Conservation (phyloP, 169 alveolate species). For the Plasmodium relictum region DNA sequence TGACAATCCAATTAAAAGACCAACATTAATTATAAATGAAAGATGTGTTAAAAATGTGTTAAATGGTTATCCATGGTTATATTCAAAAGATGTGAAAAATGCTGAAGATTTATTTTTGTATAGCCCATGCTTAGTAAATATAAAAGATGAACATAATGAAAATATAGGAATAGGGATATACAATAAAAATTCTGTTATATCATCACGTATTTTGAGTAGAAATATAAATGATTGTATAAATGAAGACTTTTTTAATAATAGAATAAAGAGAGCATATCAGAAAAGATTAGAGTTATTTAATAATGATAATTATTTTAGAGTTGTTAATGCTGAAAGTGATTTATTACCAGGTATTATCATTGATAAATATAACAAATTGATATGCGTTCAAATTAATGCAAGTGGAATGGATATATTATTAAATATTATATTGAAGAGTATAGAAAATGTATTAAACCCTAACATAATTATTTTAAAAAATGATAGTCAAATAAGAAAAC, state of each 20-base stretch:
- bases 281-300: slow-evolving; percentile 62
- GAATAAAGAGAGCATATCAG: slow-evolving; percentile 66
- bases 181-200: slow-evolving; percentile 60
- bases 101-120: slow-evolving; percentile 57
- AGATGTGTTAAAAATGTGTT: slow-evolving; percentile 48
- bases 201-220: slow-evolving; percentile 64
- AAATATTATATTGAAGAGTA: slow-evolving; percentile 47
- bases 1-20: slow-evolving; percentile 72
- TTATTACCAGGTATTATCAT: slow-evolving; percentile 78
- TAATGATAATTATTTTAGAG: slow-evolving; percentile 75
- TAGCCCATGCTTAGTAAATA: slow-evolving; percentile 74
- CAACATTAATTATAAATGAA: slow-evolving; percentile 51
- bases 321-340: slow-evolving; percentile 80
- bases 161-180: slow-evolving; percentile 75
- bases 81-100: slow-evolving; percentile 70
- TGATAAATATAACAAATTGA: slow-evolving; percentile 69
- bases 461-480: slow-evolving; percentile 53
- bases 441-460: slow-evolving; percentile 69
- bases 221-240: slow-evolving; percentile 56
- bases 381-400: slow-evolving; percentile 75
- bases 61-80: slow-evolving; percentile 79
- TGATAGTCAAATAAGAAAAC: slow-evolving; percentile 68
- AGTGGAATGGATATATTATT: slow-evolving; percentile 78
- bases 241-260: slow-evolving; percentile 71
- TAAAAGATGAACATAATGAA: slow-evolving; percentile 74